Evolutionary conservation across 441 rosid genomes (phyloP), one percentile per base, ranked within the genome.

Genomic region (Dalechampia spathulata): DNA sequence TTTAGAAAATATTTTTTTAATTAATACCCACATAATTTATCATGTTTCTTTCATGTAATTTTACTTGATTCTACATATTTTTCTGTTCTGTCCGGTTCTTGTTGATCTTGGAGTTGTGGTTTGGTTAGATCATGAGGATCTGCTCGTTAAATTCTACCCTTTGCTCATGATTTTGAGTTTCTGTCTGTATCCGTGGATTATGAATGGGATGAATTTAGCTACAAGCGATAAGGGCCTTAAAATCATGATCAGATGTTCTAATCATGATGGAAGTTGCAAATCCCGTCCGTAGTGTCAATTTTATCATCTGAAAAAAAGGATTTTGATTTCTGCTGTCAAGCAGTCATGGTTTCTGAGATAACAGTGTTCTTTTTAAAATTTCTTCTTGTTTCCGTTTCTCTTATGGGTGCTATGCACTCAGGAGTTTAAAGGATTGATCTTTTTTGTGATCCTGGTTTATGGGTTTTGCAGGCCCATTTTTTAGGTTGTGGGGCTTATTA

Each of bases 81-180:
- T 32, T 20, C 11, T 19, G 53, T 43, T 38, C 25, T 5, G 32
- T 59, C 58, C 17, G 25, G 49, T 49, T 40, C 10, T n/a, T 61
- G 25, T 13, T 57, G 50, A 16, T 21, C 25, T 6, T 49, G 47
- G 11, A 36, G 41, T 57, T 50, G 19, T 67, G 50, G 52, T 58
- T 20, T 62, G 22, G 37, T 34, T 62, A 51, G 71, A 61, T 74
- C 71, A 39, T 7, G 55, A 36, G 42, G 72, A 70, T 57, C 69
- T 52, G 68, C 44, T 67, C 55, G 26, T 17, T 21, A 10, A 54
- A 28, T 61, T 20, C 14, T 40, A 26, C 53, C 32, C 21, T 60
- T 22, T 36, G 17, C 14, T 9, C 26, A 8, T 22, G 19, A 2
- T 22, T 30, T 44, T 40, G 3, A 34, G 47, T 28, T 70, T 37